Conservation (phyloP, 306 rosid genomes). For the Medicago ruthenica region DNA sequence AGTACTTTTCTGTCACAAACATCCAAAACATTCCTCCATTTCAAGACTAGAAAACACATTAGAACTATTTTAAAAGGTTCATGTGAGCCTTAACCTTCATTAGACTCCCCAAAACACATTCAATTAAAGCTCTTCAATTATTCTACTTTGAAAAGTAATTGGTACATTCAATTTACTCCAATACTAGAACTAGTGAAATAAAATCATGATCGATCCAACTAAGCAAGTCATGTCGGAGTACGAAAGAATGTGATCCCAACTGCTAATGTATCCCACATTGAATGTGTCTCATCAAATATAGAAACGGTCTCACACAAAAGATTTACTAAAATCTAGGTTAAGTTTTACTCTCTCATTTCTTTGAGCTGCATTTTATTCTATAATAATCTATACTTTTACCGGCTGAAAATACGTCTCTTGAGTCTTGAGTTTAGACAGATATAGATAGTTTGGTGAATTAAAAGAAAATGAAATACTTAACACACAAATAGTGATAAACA, state of each 20-base stretch:
- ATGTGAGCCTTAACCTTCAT: slow-evolving; percentile 22
- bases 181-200: neutral
- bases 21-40: neutral
- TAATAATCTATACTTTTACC: neutral
- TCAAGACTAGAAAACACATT: neutral
- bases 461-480: slow-evolving; percentile 17
- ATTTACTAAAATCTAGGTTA: neutral
- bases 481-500: slow-evolving; percentile 10
- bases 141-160: neutral
- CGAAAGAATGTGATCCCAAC: slow-evolving; percentile 15
- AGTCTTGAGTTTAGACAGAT: neutral
- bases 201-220: slow-evolving; percentile 17
- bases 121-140: neutral
- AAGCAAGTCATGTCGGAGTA: neutral
- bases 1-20: neutral
- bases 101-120: neutral
- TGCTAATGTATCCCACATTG: slow-evolving; percentile 6
- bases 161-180: neutral
- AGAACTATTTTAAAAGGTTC: slow-evolving; percentile 23
- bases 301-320: slow-evolving; percentile 16
- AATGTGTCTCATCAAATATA: slow-evolving; percentile 13
- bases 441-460: neutral
- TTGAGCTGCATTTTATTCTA: slow-evolving; percentile 9
- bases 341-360: slow-evolving; percentile 11
- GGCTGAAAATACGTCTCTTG: neutral